Conservation (phyloP, 805 yeast species). For the Dipodascus albidus region DNA sequence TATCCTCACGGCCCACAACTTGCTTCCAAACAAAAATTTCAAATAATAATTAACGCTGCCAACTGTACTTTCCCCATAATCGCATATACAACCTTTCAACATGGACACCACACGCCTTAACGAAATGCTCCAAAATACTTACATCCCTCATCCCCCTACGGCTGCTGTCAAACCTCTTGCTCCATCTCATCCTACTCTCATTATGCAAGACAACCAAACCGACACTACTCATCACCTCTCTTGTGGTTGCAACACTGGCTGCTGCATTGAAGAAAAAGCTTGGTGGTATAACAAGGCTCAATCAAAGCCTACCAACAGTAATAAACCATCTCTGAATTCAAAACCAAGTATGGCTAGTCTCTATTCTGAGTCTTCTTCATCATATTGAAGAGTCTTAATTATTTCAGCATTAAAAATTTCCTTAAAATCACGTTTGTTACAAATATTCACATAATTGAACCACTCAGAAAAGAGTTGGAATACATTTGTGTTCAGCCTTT, state of each 20-base stretch:
- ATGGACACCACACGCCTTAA: slow-evolving; percentile 36
- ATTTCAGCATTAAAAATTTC: too few species aligned
- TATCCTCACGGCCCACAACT: too few species aligned
- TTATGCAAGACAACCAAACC: slow-evolving; percentile 44
- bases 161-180: slow-evolving; percentile 28
- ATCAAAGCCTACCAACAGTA: slow-evolving; percentile 4
- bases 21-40: too few species aligned
- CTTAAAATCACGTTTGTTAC: too few species aligned
- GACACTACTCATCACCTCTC: slow-evolving; percentile 34
- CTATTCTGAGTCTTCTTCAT: slow-evolving; percentile 5
- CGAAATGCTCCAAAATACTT: slow-evolving; percentile 31
- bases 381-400: slow-evolving; percentile 3
- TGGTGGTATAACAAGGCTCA: slow-evolving; percentile 25
- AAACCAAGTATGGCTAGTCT: slow-evolving; percentile 4
- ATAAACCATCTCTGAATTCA: slow-evolving; percentile 6
- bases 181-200: slow-evolving; percentile 43
- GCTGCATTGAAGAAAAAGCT: slow-evolving; percentile 29
- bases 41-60: not conserved
- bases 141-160: slow-evolving; percentile 33
- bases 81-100: slow-evolving; percentile 5
- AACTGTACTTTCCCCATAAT: not conserved
- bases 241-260: slow-evolving; percentile 32
- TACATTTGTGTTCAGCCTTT: too few species aligned
- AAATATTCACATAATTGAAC: too few species aligned
- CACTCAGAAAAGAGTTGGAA: too few species aligned